phyloP scores from a whole-genome alignment of 306 rosid genomes.

The peach (Prunus persica) region DNA sequence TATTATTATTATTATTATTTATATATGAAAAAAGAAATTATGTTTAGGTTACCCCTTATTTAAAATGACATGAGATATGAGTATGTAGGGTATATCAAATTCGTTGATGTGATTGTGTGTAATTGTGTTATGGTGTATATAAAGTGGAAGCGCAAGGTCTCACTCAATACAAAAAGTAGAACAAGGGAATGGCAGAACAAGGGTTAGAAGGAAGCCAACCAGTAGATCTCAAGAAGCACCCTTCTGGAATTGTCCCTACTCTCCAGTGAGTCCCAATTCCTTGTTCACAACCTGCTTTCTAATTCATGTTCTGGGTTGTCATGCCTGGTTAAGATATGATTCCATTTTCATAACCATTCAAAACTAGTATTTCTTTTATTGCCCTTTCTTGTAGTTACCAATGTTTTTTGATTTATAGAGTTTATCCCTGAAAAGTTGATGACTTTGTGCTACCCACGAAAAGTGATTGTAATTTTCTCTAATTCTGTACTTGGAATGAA shows the following conservation, averaged over 20 bases:
- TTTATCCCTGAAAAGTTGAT: not conserved
- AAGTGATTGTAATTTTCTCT: not conserved
- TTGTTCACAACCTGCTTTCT: not conserved
- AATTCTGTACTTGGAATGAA: not conserved
- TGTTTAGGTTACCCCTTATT: not conserved
- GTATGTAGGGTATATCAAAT: not conserved
- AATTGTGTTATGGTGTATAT: not conserved
- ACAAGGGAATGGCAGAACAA: slow-evolving; percentile 69
- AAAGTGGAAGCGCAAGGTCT: not conserved
- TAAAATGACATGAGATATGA: not conserved
- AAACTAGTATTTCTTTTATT: not conserved
- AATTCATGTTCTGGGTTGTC: not conserved
- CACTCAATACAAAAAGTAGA: slow-evolving; percentile 1
- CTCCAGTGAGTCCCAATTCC: slow-evolving; percentile 77
- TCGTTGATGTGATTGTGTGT: not conserved
- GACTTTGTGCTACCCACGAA: not conserved
- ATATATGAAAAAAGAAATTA: not conserved
- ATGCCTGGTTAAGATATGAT: not conserved
- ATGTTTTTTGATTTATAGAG: not conserved
- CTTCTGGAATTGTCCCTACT: slow-evolving; percentile 94
- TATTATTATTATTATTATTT: too few relatives aligned
- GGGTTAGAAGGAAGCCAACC: slow-evolving; percentile 86
- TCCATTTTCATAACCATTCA: not conserved
- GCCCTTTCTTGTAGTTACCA: not conserved
- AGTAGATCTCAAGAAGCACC: slow-evolving; percentile 74